These are phyloP conservation scores for Euclidium syriacum DNA, from an alignment of 345 rosid species.

Conservation along the genomic window DNA sequence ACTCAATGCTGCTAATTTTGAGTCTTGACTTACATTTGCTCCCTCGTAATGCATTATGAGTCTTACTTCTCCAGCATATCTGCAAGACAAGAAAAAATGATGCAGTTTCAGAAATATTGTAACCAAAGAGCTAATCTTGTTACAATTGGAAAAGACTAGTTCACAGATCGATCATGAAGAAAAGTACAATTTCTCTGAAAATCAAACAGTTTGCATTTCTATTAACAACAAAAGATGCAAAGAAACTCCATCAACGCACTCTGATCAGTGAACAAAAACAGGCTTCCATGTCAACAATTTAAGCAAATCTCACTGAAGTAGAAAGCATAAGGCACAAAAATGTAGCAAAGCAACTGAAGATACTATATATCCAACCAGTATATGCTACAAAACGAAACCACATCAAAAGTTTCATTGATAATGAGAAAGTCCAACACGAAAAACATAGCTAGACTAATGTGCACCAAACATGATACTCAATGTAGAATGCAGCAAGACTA, in stretches of 20 bases:
- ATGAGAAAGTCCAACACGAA: background rate
- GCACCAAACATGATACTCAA: background rate
- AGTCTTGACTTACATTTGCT: constrained; percentile 45
- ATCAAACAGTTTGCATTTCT: background rate
- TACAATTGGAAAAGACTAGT: background rate
- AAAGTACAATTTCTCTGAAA: background rate
- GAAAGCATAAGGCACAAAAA: background rate
- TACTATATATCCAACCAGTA: background rate
- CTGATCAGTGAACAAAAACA: background rate
- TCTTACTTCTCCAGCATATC: constrained; percentile 78
- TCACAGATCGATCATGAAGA: background rate
- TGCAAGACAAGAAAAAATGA: constrained; percentile 30
- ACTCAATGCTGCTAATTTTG: background rate
- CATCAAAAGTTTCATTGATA: background rate
- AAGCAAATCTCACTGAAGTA: background rate
- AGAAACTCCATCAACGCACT: background rate
- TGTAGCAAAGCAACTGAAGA: background rate
- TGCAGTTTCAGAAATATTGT: background rate
- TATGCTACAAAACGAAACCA: background rate
- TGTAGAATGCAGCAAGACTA: background rate
- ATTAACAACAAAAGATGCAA: background rate
- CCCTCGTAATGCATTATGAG: constrained; percentile 61
- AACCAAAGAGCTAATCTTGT: background rate
- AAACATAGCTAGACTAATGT: background rate
- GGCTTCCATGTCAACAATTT: background rate